Evolutionary conservation across 192 early-diverging fungal genomes (phyloP).

Genomic region (Backusella macrospora): DNA sequence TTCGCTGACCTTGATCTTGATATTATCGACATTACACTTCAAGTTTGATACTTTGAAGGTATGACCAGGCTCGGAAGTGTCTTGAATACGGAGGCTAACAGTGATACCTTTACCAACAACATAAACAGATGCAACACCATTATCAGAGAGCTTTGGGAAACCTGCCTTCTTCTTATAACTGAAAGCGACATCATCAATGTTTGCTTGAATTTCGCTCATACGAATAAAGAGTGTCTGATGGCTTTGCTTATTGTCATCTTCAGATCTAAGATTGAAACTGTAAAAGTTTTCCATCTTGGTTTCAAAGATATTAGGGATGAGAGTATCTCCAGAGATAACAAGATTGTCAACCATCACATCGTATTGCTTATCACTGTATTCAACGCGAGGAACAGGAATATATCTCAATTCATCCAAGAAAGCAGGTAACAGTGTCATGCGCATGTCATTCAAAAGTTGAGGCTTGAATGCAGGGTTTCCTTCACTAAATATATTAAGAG

Average conservation of each 20-base stretch:
- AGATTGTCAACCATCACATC: slow-evolving; percentile 48
- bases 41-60: slow-evolving; percentile 37
- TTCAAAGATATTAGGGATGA: slow-evolving; percentile 45
- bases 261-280: slow-evolving; percentile 36
- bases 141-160: slow-evolving; percentile 40
- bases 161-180: slow-evolving; percentile 46
- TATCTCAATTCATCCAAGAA: slow-evolving; percentile 45
- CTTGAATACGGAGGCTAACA: slow-evolving; percentile 32
- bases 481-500: slow-evolving; percentile 18
- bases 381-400: slow-evolving; percentile 49
- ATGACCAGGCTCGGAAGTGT: slow-evolving; percentile 33
- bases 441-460: slow-evolving; percentile 48
- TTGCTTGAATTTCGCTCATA: slow-evolving; percentile 44
- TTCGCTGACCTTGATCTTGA: slow-evolving; percentile 12
- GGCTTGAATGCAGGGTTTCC: slow-evolving; percentile 47
- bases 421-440: slow-evolving; percentile 43
- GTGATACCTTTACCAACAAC: slow-evolving; percentile 27
- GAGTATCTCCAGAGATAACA: slow-evolving; percentile 41
- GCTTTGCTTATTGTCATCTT: slow-evolving; percentile 19
- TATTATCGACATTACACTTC: slow-evolving; percentile 32
- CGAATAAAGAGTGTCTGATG: slow-evolving; percentile 36
- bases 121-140: slow-evolving; percentile 37
- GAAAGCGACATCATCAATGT: slow-evolving; percentile 41
- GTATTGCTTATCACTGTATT: slow-evolving; percentile 47
- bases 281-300: slow-evolving; percentile 41